A percentile compares a stretch with the other conserved stretches of the same genome.
Conservation (phyloP, 495 filamentous ascomycete species). For the Neurospora hispaniola region DNA sequence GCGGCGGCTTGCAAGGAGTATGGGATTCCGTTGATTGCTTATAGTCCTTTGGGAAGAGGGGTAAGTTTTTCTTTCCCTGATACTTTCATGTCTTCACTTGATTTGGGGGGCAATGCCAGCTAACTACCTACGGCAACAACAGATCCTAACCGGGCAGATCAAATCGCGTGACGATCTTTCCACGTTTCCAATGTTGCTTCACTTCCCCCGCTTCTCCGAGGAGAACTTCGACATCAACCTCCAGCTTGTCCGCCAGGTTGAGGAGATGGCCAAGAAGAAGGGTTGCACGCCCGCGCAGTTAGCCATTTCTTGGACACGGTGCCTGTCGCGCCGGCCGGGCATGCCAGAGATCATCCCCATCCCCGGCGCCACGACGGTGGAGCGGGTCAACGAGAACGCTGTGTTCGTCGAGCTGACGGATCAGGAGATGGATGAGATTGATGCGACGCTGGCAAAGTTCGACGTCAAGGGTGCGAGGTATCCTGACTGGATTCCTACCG, state of each 20-base stretch:
- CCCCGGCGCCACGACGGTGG: conserved; percentile 53
- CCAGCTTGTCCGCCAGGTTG: conserved; percentile 54
- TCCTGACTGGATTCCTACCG: conserved; percentile 14
- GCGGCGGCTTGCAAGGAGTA: conserved; percentile 60
- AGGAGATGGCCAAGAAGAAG: conserved; percentile 57
- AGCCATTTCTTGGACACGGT: conserved; percentile 60
- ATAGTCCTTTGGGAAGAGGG: conserved; percentile 39
- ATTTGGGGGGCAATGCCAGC: not conserved
- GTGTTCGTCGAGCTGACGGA: conserved; percentile 32
- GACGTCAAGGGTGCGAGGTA: conserved; percentile 34
- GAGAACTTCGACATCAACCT: conserved; percentile 66
- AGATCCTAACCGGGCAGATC: conserved; percentile 48
- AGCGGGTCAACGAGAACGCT: conserved; percentile 41
- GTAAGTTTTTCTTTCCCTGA: conserved; percentile 29
- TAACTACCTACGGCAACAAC: conserved; percentile 2
- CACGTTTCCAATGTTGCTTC: conserved; percentile 41
- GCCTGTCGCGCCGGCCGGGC: conserved; percentile 45
- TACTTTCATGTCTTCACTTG: not conserved
- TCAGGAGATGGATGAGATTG: conserved; percentile 41
- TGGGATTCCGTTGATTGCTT: conserved; percentile 60
- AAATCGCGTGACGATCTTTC: conserved; percentile 51
- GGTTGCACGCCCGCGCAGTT: conserved; percentile 64
- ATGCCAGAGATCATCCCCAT: conserved; percentile 72
- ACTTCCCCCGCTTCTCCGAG: conserved; percentile 53
- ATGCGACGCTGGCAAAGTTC: conserved; percentile 33